Evolutionary conservation across 108 stramenopile genomes (phyloP).

Genomic region (Discostella stelligeroides): DNA sequence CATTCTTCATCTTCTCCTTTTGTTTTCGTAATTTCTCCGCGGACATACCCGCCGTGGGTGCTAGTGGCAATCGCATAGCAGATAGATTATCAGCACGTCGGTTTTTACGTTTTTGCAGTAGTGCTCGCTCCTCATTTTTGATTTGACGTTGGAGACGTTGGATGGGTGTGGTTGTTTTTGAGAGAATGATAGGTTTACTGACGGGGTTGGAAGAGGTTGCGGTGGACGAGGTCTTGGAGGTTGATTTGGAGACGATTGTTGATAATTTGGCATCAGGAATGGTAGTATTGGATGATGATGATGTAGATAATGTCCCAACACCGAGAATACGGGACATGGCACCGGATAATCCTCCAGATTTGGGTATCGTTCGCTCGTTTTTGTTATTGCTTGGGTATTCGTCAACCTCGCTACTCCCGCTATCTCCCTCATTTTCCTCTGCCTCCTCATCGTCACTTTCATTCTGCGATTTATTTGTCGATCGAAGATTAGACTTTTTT

Average conservation of each 20-base stretch:
- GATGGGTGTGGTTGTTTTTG: conserved; percentile 83
- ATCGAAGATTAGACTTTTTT: neutral
- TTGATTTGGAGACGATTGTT: neutral
- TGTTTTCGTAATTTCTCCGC: conserved; percentile 35
- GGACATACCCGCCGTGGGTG: conserved; percentile 64
- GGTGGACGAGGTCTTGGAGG: conserved; percentile 12
- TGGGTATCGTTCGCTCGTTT: conserved; percentile 32
- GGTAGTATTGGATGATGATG: conserved; percentile 1
- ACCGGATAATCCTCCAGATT: conserved; percentile 57
- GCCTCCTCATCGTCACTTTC: conserved; percentile 14
- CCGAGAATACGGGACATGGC: conserved; percentile 89
- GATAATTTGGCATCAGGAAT: neutral
- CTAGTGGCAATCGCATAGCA: conserved; percentile 77
- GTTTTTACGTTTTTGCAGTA: conserved; percentile 57
- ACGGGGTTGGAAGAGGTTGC: neutral
- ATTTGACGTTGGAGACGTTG: conserved; percentile 71
- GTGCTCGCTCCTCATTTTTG: conserved; percentile 57
- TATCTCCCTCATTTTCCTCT: conserved; percentile 17
- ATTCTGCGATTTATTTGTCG: neutral
- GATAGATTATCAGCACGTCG: conserved; percentile 69
- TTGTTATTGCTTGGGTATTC: conserved; percentile 28
- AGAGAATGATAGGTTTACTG: conserved; percentile 34
- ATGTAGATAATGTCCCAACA: neutral
- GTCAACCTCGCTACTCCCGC: conserved; percentile 27
- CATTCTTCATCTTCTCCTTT: conserved; percentile 16